These are phyloP conservation scores for Ramularia endophylla DNA, from an alignment of 2,329 filamentous ascomycete species.

Conservation along the genomic window DNA sequence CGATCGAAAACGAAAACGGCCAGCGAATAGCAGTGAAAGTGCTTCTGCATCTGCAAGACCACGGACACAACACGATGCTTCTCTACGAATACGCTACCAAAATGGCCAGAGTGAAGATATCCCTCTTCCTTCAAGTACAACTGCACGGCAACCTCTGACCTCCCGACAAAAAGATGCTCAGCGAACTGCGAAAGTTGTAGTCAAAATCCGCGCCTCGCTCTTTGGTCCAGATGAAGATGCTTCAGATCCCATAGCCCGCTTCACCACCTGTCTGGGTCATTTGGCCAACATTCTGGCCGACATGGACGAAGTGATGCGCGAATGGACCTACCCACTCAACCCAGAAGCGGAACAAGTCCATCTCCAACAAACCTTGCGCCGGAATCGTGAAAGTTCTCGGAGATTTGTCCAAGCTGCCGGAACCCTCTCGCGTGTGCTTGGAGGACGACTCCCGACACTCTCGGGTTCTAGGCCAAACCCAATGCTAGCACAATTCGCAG, in stretches of 20 bases:
- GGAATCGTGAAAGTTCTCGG: slow-evolving; percentile 50
- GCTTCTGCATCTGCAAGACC: slow-evolving; percentile 40
- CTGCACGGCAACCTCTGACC: slow-evolving; percentile 31
- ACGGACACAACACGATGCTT: slow-evolving; percentile 43
- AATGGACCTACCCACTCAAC: slow-evolving; percentile 56
- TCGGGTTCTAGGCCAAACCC: slow-evolving; percentile 14
- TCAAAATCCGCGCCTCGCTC: slow-evolving; percentile 50
- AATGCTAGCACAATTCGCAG: slow-evolving; percentile 21
- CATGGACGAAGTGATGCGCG: slow-evolving; percentile 51
- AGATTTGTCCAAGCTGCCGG: slow-evolving; percentile 59
- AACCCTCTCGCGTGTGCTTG: slow-evolving; percentile 51
- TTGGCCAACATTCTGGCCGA: slow-evolving; percentile 44
- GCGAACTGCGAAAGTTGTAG: slow-evolving; percentile 50
- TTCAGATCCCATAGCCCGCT: slow-evolving; percentile 24
- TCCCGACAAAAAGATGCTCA: slow-evolving; percentile 49
- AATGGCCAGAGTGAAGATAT: slow-evolving; percentile 58
- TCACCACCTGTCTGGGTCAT: slow-evolving; percentile 29
- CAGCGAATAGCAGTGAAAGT: slow-evolving; percentile 37
- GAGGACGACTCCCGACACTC: slow-evolving; percentile 43
- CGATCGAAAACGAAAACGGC: slow-evolving; percentile 54
- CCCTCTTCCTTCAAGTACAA: slow-evolving; percentile 34
- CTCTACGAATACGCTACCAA: slow-evolving; percentile 52
- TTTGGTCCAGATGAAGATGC: slow-evolving; percentile 42
- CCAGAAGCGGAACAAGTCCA: slow-evolving; percentile 48
- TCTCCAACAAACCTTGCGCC: slow-evolving; percentile 51